Conservation (phyloP, 108 stramenopile species). For the Nitzschia sp. region DNA sequence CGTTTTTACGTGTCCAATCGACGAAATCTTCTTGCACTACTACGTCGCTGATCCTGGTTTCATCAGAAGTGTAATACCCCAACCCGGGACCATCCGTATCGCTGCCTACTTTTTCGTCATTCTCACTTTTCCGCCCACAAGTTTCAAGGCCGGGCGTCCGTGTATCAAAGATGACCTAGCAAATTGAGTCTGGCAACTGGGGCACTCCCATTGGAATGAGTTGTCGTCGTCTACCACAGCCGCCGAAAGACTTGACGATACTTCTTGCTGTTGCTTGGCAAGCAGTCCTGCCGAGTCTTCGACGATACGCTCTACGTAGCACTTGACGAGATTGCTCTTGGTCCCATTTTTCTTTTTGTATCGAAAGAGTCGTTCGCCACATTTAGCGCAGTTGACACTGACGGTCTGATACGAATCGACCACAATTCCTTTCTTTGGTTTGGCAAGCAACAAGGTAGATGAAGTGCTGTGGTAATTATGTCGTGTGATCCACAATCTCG, state of each 20-base stretch:
- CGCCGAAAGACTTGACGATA: not conserved
- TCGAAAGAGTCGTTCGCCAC: constrained; percentile 55
- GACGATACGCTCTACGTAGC: constrained; percentile 59
- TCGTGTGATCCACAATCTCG: not conserved
- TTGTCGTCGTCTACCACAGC: not conserved
- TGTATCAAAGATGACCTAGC: constrained; percentile 47
- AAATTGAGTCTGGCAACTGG: constrained; percentile 56
- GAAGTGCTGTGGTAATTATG: not conserved
- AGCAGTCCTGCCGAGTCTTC: constrained; percentile 52
- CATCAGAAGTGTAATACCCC: no score
- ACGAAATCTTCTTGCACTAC: no score
- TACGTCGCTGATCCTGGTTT: no score
- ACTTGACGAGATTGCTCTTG: constrained; percentile 73
- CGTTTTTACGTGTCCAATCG: no score
- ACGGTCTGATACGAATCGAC: constrained; percentile 72
- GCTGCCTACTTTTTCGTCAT: constrained; percentile 71
- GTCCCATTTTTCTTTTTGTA: constrained; percentile 83
- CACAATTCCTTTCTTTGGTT: constrained; percentile 29
- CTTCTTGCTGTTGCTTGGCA: constrained; percentile 9
- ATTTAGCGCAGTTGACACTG: constrained; percentile 66
- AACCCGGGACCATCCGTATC: no score
- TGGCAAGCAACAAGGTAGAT: constrained; percentile 35
- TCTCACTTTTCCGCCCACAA: constrained; percentile 69
- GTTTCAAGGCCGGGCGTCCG: constrained; percentile 59
- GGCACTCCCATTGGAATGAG: constrained; percentile 43